phyloP scores from a whole-genome alignment of 1,284 basidiomycete genomes.

The Irpex sp. region DNA sequence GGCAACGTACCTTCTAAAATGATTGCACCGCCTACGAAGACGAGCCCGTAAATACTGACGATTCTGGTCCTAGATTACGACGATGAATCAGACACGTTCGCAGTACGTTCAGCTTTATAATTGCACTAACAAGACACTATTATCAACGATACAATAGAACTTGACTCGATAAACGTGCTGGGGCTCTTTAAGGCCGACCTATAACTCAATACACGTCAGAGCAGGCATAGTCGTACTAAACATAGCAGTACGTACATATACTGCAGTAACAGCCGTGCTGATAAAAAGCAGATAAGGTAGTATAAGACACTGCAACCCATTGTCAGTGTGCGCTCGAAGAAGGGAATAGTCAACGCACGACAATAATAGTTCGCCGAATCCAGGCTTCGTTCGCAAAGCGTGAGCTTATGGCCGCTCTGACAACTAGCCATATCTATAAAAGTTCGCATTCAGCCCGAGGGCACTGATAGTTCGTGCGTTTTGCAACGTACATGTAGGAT shows the following conservation, averaged over 20 bases:
- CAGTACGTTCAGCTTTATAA: not conserved
- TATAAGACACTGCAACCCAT: slow-evolving; percentile 5
- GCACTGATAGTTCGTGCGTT: not conserved
- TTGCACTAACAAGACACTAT: slow-evolving; percentile 9
- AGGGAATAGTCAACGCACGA: slow-evolving; percentile 8
- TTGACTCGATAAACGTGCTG: slow-evolving; percentile 11
- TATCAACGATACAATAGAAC: slow-evolving; percentile 17
- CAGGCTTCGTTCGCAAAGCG: slow-evolving; percentile 1
- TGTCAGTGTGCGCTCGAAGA: not conserved
- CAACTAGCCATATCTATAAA: slow-evolving; percentile 13
- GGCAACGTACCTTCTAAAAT: slow-evolving; percentile 13
- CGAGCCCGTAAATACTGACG: slow-evolving; percentile 11
- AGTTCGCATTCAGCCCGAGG: not conserved
- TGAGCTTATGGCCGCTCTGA: slow-evolving; percentile 10
- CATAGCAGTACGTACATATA: not conserved
- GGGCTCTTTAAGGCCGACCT: slow-evolving; percentile 16
- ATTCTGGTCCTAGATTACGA: slow-evolving; percentile 7
- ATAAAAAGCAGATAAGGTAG: slow-evolving; percentile 8
- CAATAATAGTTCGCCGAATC: slow-evolving; percentile 1
- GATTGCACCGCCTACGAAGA: slow-evolving; percentile 9
- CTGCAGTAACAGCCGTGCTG: slow-evolving; percentile 1
- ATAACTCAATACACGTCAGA: not conserved
- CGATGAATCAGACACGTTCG: not conserved
- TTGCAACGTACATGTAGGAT: slow-evolving; percentile 16
- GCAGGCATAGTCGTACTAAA: not conserved